phyloP scores from a whole-genome alignment of 805 yeast genomes.

The Metschnikowia sp. region DNA sequence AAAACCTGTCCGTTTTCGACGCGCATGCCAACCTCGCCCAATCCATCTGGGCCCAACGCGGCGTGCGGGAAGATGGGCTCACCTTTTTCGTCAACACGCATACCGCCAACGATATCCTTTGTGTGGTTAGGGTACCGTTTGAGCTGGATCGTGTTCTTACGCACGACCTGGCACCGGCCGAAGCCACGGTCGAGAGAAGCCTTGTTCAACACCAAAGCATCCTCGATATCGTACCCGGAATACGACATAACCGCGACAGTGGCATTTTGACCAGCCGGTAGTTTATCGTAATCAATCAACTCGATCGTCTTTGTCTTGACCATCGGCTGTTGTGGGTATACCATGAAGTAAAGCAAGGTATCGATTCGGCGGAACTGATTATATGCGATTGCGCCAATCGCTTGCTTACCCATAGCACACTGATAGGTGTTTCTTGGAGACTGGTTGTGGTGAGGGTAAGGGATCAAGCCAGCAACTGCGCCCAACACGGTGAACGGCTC shows the following conservation, averaged over 20 bases:
- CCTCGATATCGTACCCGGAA: constrained; percentile 98
- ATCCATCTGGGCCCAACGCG: constrained; percentile 88
- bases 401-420: constrained; percentile 98
- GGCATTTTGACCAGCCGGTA: constrained; percentile 99
- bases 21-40: constrained; percentile 92
- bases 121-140: constrained; percentile 94
- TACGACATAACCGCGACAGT: constrained; percentile 99
- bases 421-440: constrained; percentile 91
- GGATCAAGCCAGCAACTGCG: constrained; percentile 90
- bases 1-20: constrained; percentile 92
- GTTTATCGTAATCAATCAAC: constrained; percentile 88
- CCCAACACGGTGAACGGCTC: constrained; percentile 93
- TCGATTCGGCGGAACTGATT: constrained; percentile 96
- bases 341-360: constrained; percentile 89
- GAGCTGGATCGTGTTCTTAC: constrained; percentile 84
- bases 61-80: constrained; percentile 83
- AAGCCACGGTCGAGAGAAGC: constrained; percentile 94
- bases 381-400: constrained; percentile 98
- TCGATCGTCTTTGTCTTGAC: constrained; percentile 97
- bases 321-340: constrained; percentile 99
- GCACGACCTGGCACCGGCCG: constrained; percentile 94
- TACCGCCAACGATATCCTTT: constrained; percentile 85
- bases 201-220: constrained; percentile 92
- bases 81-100: constrained; percentile 79
- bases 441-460: constrained; percentile 90